phyloP scores from a whole-genome alignment of 2,329 filamentous ascomycete species.

The Aureobasidium namibiae region DNA sequence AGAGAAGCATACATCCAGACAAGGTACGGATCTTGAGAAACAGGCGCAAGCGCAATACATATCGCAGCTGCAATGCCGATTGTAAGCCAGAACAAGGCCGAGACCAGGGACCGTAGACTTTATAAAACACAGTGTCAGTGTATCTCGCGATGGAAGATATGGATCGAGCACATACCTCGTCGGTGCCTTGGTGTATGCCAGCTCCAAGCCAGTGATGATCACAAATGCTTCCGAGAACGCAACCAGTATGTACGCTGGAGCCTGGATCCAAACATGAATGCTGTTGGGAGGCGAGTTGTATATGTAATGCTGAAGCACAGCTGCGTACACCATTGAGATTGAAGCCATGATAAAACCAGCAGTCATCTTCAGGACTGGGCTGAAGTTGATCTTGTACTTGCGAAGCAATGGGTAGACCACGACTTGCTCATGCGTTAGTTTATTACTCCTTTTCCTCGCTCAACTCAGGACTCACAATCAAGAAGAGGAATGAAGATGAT shows the following conservation, averaged over 20 bases:
- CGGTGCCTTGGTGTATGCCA: conserved; percentile 37
- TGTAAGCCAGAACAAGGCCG: conserved; percentile 50
- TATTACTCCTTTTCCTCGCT: too few relatives aligned
- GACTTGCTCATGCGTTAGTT: conserved; percentile 18
- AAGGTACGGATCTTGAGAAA: conserved; percentile 55
- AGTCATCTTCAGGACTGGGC: conserved; percentile 42
- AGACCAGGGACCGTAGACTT: conserved; percentile 26
- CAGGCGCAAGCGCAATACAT: conserved; percentile 52
- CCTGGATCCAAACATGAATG: conserved; percentile 35
- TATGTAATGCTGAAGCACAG: conserved; percentile 37
- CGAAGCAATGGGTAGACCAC: conserved; percentile 37
- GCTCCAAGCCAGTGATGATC: conserved; percentile 37
- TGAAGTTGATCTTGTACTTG: conserved; percentile 30
- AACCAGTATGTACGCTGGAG: conserved; percentile 30
- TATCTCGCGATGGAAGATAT: background rate
- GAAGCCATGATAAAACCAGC: conserved; percentile 42
- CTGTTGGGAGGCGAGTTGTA: conserved; percentile 40
- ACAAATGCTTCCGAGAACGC: conserved; percentile 33
- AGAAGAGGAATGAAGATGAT: conserved; percentile 36
- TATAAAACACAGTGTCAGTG: background rate
- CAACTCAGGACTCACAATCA: conserved; percentile 14
- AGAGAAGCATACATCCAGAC: conserved; percentile 60
- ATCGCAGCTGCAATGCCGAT: conserved; percentile 52
- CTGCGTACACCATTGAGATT: conserved; percentile 32
- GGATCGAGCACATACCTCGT: conserved; percentile 16